A percentile compares a stretch with the other conserved stretches of the same genome.
These are phyloP conservation scores for Dissophora globulifera DNA, from an alignment of 192 early-diverging fungal genomes.

Conservation along the genomic window DNA sequence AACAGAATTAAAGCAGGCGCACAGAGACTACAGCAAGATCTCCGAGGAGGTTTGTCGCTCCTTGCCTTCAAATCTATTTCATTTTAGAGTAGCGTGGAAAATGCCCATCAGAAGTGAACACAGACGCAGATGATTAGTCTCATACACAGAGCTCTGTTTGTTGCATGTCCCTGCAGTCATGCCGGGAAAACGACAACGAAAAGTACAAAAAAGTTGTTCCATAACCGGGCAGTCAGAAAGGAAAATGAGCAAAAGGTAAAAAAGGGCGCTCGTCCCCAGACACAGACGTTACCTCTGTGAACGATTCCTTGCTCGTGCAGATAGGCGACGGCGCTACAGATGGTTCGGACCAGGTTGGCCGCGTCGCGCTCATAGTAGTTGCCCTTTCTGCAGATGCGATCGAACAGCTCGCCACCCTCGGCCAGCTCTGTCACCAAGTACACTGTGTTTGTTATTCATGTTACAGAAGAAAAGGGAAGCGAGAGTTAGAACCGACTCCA, in stretches of 20 bases:
- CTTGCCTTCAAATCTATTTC: too few species aligned
- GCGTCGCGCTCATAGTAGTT: constrained; percentile 85
- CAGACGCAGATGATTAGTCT: neutral
- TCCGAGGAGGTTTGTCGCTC: constrained; percentile 41
- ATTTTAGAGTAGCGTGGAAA: too few species aligned
- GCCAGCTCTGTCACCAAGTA: constrained; percentile 84
- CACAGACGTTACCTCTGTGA: constrained; percentile 70
- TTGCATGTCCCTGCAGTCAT: too few species aligned
- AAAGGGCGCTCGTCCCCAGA: neutral
- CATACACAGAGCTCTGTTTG: neutral
- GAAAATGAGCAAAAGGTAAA: neutral
- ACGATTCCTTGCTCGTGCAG: constrained; percentile 89
- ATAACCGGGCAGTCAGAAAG: neutral
- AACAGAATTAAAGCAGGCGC: too few species aligned
- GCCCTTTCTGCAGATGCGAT: constrained; percentile 78
- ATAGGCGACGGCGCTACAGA: constrained; percentile 84
- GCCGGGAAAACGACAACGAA: neutral
- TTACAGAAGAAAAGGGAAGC: constrained; percentile 4
- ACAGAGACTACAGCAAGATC: neutral
- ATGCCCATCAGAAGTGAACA: too few species aligned
- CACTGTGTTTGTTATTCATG: constrained; percentile 45
- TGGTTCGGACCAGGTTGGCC: constrained; percentile 77
- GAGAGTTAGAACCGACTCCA: too few species aligned
- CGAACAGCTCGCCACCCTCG: constrained; percentile 94
- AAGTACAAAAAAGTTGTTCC: neutral